These are phyloP conservation scores for Xylaria digitata DNA, from an alignment of 2,329 filamentous ascomycete genomes.

Conservation along the genomic window DNA sequence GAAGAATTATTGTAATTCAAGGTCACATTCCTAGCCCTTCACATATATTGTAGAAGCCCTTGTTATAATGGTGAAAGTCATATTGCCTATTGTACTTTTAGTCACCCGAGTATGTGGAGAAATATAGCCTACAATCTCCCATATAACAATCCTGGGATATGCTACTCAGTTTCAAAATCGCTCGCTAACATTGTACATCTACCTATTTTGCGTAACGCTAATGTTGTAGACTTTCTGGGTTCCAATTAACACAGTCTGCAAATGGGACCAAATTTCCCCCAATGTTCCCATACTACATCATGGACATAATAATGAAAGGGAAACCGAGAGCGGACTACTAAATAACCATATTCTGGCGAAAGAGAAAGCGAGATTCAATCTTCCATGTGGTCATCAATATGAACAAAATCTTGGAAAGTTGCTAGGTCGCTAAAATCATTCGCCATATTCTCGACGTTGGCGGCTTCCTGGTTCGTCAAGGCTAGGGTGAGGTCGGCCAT, in stretches of 20 bases:
- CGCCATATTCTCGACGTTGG: constrained; percentile 51
- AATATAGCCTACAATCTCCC: not conserved
- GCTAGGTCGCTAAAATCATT: constrained; percentile 51
- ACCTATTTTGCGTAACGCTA: too few relatives aligned
- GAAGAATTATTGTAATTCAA: too few relatives aligned
- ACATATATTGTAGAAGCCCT: too few relatives aligned
- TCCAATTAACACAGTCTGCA: not conserved
- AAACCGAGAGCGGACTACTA: not conserved
- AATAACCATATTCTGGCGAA: not conserved
- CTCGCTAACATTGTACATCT: not conserved
- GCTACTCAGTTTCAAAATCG: not conserved
- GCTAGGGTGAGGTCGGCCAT: constrained; percentile 54
- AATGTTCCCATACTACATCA: not conserved
- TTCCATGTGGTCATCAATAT: constrained; percentile 21
- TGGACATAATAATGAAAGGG: not conserved
- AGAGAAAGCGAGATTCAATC: not conserved
- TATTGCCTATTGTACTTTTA: not conserved
- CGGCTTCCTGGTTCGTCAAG: constrained; percentile 50
- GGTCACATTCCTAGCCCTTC: too few relatives aligned
- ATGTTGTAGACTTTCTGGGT: not conserved
- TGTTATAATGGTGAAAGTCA: not conserved
- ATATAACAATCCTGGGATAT: not conserved
- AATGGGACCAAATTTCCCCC: not conserved
- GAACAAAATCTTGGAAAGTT: constrained; percentile 50
- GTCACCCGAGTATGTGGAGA: not conserved